A percentile compares a stretch with the other conserved stretches of the same genome.
phyloP scores from a whole-genome alignment of 225 moss, liverwort and hornwort genomes.

The Physcomitrellopsis africana region DNA sequence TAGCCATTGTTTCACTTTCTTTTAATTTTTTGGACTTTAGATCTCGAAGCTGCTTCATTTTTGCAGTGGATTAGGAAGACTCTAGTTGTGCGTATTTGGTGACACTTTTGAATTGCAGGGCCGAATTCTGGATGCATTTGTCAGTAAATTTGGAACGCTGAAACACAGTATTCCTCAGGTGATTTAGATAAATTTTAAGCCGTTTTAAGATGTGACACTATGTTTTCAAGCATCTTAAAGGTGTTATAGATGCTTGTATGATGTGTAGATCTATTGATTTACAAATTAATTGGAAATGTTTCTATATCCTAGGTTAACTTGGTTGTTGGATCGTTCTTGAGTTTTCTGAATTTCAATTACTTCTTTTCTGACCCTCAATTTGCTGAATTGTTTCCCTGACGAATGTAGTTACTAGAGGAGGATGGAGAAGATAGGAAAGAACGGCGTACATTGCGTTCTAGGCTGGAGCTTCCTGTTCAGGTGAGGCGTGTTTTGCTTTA shows the following conservation, averaged over 20 bases:
- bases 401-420: slow-evolving; percentile 76
- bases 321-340: slow-evolving; percentile 7
- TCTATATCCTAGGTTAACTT: slow-evolving; percentile 16
- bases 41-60: slow-evolving; percentile 8
- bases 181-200: slow-evolving; percentile 19
- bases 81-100: slow-evolving; percentile 24
- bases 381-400: slow-evolving; percentile 24
- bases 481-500: slow-evolving; percentile 39
- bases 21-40: neutral
- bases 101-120: slow-evolving; percentile 61
- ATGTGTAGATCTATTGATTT: slow-evolving; percentile 16
- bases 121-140: slow-evolving; percentile 99
- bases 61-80: neutral
- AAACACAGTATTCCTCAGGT: slow-evolving; percentile 99
- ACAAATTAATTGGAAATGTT: slow-evolving; percentile 9
- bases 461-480: slow-evolving; percentile 98
- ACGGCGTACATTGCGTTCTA: slow-evolving; percentile 86
- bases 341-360: slow-evolving; percentile 14
- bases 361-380: neutral
- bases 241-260: neutral
- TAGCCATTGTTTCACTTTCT: neutral
- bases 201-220: slow-evolving; percentile 5
- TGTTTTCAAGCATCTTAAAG: slow-evolving; percentile 12
- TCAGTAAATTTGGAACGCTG: slow-evolving; percentile 98
- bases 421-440: slow-evolving; percentile 90